Conservation (phyloP, 208 protist genomes). For the Crithidia thermophila region DNA sequence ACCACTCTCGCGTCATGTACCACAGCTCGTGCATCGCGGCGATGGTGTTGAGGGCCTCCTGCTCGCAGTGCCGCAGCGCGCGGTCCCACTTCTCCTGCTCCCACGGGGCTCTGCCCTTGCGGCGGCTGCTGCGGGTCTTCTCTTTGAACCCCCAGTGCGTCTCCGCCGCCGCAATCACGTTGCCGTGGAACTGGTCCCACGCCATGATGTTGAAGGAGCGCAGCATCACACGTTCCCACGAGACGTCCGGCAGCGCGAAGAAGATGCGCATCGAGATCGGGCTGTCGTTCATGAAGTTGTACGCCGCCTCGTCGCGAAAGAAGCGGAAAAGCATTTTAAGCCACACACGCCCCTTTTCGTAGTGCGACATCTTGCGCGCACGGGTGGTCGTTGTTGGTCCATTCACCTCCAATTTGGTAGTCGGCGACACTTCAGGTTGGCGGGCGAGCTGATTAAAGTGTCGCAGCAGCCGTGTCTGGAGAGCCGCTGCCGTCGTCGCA, state of each 20-base stretch:
- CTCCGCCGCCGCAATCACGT: not conserved
- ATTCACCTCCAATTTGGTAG: too few relatives aligned
- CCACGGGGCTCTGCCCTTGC: not conserved
- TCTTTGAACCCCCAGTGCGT: constrained; percentile 9
- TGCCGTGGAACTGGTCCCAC: constrained; percentile 10
- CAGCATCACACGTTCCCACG: constrained; percentile 11
- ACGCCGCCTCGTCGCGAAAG: constrained; percentile 9
- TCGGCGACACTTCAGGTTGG: not conserved
- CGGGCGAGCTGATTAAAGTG: not conserved
- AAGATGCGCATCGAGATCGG: constrained; percentile 20
- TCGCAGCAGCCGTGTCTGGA: not conserved
- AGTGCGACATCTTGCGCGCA: not conserved
- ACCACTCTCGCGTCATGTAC: constrained; percentile 7
- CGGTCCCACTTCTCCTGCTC: not conserved
- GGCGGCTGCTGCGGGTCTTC: not conserved
- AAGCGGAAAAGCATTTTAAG: constrained; percentile 6
- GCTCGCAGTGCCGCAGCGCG: constrained; percentile 18
- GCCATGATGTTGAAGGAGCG: not conserved
- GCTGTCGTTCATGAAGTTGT: constrained; percentile 19
- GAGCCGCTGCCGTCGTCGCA: too few relatives aligned
- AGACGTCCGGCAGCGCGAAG: constrained; percentile 9
- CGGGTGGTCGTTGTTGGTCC: too few relatives aligned
- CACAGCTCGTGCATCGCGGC: constrained; percentile 18
- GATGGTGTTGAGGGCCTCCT: constrained; percentile 10
- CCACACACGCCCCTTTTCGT: constrained; percentile 1